Conservation (phyloP, 371 early-diverging fungal species). For the Mortierella sp. region DNA sequence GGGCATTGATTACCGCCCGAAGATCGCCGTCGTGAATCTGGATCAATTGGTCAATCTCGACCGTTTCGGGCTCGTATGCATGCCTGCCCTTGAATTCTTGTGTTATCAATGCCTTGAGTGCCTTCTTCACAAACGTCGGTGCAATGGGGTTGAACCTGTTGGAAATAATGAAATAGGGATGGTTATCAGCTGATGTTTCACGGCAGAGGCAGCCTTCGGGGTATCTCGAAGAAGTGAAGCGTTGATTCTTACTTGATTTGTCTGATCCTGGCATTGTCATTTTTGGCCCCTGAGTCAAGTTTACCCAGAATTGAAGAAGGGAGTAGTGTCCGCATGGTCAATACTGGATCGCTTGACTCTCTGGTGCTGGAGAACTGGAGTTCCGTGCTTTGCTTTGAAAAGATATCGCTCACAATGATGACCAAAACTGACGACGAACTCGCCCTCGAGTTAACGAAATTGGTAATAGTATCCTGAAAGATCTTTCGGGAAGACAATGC, state of each 20-base stretch:
- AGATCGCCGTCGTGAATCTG: constrained; percentile 65
- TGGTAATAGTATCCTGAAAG: constrained; percentile 59
- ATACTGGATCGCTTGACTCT: constrained; percentile 39
- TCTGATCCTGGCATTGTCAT: constrained; percentile 24
- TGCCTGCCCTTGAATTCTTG: constrained; percentile 44
- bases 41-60: constrained; percentile 48
- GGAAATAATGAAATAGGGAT: background rate
- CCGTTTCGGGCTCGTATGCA: constrained; percentile 21
- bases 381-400: constrained; percentile 52
- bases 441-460: constrained; percentile 46
- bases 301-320: constrained; percentile 32
- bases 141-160: constrained; percentile 71
- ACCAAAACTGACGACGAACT: constrained; percentile 58
- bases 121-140: constrained; percentile 63
- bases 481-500: constrained; percentile 51
- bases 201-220: no score
- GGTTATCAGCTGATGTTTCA: constrained; percentile 20
- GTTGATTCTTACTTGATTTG: constrained; percentile 35
- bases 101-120: constrained; percentile 58
- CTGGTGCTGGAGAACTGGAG: constrained; percentile 34
- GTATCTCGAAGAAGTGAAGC: no score
- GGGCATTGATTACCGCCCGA: constrained; percentile 65
- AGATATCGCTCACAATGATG: constrained; percentile 64
- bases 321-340: constrained; percentile 43
- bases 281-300: constrained; percentile 36